phyloP scores from a whole-genome alignment of 495 filamentous ascomycete species.

The Cercophora sp. region DNA sequence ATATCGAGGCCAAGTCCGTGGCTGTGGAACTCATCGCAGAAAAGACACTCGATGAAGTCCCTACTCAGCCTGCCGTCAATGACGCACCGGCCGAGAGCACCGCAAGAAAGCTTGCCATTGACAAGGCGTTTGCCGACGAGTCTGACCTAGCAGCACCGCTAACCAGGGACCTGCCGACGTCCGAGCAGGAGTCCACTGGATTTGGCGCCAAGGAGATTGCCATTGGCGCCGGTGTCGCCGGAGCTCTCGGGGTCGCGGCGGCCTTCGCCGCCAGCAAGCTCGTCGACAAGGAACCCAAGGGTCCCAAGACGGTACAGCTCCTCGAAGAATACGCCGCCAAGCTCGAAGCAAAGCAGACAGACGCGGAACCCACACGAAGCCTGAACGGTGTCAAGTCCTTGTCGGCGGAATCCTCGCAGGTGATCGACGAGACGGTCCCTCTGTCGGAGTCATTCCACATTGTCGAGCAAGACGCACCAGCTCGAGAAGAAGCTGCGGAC shows the following conservation, averaged over 20 bases:
- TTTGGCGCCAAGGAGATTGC: slow-evolving; percentile 21
- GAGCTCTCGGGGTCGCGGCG: slow-evolving; percentile 18
- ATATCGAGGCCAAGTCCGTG: not conserved
- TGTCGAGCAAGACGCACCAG: slow-evolving; percentile 27
- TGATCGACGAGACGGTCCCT: slow-evolving; percentile 27
- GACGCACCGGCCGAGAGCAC: too few species aligned
- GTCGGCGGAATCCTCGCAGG: slow-evolving; percentile 20
- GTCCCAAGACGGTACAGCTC: slow-evolving; percentile 14
- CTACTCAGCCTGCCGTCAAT: too few species aligned
- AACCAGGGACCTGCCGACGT: slow-evolving; percentile 7
- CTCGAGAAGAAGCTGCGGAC: slow-evolving; percentile 28
- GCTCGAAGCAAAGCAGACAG: slow-evolving; percentile 6
- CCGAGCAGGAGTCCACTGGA: too few species aligned
- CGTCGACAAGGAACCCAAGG: slow-evolving; percentile 12
- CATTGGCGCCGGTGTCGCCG: slow-evolving; percentile 23
- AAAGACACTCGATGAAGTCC: not conserved
- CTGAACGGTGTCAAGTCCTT: not conserved
- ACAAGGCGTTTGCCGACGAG: not conserved
- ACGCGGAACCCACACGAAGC: not conserved
- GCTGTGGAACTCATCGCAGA: not conserved
- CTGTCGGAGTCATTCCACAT: slow-evolving; percentile 38
- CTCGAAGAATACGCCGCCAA: slow-evolving; percentile 22
- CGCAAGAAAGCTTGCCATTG: too few species aligned
- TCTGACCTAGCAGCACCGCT: not conserved
- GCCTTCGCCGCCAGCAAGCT: slow-evolving; percentile 20